Evolutionary conservation across 495 filamentous ascomycete species (phyloP), one percentile per base, ranked within the genome.

Genomic region (Lichina pygmaea): DNA sequence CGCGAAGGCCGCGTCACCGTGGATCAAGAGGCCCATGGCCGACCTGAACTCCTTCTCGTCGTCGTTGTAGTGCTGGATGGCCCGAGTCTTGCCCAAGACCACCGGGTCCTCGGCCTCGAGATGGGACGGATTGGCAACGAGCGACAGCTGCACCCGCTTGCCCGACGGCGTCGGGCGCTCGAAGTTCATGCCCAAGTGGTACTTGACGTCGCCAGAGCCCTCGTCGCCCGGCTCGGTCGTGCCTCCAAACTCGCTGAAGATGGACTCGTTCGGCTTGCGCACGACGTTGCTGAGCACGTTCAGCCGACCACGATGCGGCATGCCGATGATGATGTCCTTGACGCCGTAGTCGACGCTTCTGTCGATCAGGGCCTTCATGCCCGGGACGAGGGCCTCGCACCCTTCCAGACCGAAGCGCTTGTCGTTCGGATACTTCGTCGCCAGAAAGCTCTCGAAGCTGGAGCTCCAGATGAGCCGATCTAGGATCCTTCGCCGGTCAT

Each of bases 121-220:
- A 74, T 97, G 89, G 39, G 89, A 97, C 44, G 89, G 89, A 62
- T 97, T 97, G 60, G 89, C 89, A 45, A 97, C 89, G 42, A 97
- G 73, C 46, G 89, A 97, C 33, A 97, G 74, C 67, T 95, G 89
- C 13, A 97, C 89, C 46, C 89, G 89, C 70, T 94, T 95, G 54
- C 89, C 89, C 30, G 91, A 95, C 46, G 89, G 89, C 16, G 89
- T 97, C 33, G 89, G 89, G 44, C 89, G 82, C 65, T 97, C 91
- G 55, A 97, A 97, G 66, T 95, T 95, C 89, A 97, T 97, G 54
- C 89, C 89, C 55, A 97, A 64, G 66, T 97, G 89, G 64, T 97
- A 97, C 61, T 97, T 97, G 59, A 97, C 89, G 60, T 97, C 89
- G 50, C 89, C 89, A 43, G 91, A 95, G 47, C 89, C 89, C 62